Evolutionary conservation across 73 alveolate genomes (phyloP), one percentile per base, ranked within the genome.

Genomic region (Stentor coeruleus): DNA sequence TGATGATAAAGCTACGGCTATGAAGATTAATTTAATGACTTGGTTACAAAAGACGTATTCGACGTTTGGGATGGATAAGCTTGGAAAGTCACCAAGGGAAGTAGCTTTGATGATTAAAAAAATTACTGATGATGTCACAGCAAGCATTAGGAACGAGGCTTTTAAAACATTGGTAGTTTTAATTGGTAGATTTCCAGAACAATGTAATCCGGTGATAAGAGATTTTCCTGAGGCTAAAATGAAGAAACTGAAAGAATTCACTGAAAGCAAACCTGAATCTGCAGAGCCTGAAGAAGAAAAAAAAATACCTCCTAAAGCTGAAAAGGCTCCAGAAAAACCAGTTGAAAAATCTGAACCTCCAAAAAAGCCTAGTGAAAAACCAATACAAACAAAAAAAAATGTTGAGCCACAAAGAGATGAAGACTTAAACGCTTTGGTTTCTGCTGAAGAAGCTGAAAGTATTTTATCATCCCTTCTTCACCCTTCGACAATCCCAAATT

Each of bases 371-470:
- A 49, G 20, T 11, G 20, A 49, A 49, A 20, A 11, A 11, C 66
- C 66, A 6, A 6, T 6, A 49, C 6, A 20, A 49, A 49, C 28
- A 49, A 37, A 73, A 76, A 38, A 6, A 58, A 38, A 4, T 59
- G 82, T 3, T 42, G 85, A 57, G 73, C 82, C 14, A 36, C 26
- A 59, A 60, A 20, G 57, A 82, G 91, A 87, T 33, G 95, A 89
- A 76, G 89, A 89, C 41, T 74, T 40, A 0, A 91, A 87, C 4
- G 58, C 95, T 3, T 90, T 90, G 2, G 58, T 89, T 31, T 40
- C 87, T 36, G 82, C 85, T 58, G 95, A 89, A 85, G 91, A 89
- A 15, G 95, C 95, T 2, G 85, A 49, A 3, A 83, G 77, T 3
- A 84, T 83, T 58, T 77, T 85, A 39, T 11, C 6, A 3, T 90